Evolutionary conservation across 768 basidiomycete genomes (phyloP), one percentile per base, ranked within the genome.

Genomic region (Podaxis sp.): DNA sequence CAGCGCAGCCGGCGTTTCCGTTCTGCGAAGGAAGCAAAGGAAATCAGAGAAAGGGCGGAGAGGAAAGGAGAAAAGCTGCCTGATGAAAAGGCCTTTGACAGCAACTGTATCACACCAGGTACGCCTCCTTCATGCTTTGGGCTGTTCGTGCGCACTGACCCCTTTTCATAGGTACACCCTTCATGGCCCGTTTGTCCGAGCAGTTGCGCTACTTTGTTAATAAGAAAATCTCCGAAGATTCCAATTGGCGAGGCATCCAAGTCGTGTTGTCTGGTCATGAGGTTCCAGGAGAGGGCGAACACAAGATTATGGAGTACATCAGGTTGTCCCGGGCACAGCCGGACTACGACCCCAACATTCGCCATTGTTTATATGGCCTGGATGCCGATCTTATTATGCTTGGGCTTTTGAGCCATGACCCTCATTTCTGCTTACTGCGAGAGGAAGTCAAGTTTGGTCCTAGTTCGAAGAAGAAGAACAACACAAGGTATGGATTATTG

Each of bases 271-370:
- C 94, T 30, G 97, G 97, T 11, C 95, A 99, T 74, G 96, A 99
- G 69, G 96, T 98, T 2, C 97, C 97, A 0, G 97, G 97, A 67
- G 97, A 99, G 76, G 97, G 97, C 64, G 97, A 99, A 73, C 97
- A 99, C 85, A 99, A 99, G 82, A 96, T 99, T 68, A 98, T 99
- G 92, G 97, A 98, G 74, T 99, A 96, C 76, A 99, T 99, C 73
- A 90, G 97, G 42, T 77, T 95, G 64, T 89, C 91, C 57, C 91
- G 96, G 68, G 96, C 97, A 33, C 97, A 99, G 74, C 93, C 92
- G 7, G 90, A 93, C 73, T 96, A 99, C 79, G 91, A 97, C 76
- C 93, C 96, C 3, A 99, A 98, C 75, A 85, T 95, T 60, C 90
- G 97, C 67, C 97, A 99, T 76, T 99, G 97, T 77, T 80, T 99